These are phyloP conservation scores for Mycena capillaripes DNA, from an alignment of 768 basidiomycete species.

Conservation along the genomic window DNA sequence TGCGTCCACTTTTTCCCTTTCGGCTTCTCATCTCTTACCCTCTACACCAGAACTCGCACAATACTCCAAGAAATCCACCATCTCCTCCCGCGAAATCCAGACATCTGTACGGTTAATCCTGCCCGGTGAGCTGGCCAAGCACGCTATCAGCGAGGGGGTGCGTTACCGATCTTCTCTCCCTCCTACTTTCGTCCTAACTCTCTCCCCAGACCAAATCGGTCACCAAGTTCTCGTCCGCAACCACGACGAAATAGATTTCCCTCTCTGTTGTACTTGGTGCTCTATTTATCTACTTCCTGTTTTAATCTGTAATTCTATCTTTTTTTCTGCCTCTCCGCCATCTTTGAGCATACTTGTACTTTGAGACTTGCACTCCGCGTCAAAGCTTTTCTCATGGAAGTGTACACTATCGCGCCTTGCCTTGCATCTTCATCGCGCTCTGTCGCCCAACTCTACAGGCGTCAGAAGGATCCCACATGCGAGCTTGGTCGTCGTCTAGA, in stretches of 20 bases:
- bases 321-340: no score
- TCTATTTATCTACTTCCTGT: conserved; percentile 29
- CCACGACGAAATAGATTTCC: conserved; percentile 52
- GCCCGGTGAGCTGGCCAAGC: conserved; percentile 97
- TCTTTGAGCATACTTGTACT: no score
- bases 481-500: no score
- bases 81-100: conserved; percentile 98
- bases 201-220: conserved; percentile 32
- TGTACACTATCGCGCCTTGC: no score
- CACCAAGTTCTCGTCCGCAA: conserved; percentile 58
- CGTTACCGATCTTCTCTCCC: conserved; percentile 51
- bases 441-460: no score
- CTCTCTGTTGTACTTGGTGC: conserved; percentile 9
- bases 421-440: no score
- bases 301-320: no score
- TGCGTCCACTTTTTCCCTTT: conserved; percentile 51
- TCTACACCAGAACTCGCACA: conserved; percentile 84
- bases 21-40: background rate
- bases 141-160: conserved; percentile 94
- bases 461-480: no score
- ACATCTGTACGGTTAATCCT: conserved; percentile 96
- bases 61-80: conserved; percentile 99
- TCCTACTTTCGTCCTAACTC: background rate
- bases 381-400: no score
- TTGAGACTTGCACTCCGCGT: no score